A percentile compares a stretch with the other conserved stretches of the same genome.
Conservation (phyloP, 345 rosid genomes). For the Anacardium occidentale region DNA sequence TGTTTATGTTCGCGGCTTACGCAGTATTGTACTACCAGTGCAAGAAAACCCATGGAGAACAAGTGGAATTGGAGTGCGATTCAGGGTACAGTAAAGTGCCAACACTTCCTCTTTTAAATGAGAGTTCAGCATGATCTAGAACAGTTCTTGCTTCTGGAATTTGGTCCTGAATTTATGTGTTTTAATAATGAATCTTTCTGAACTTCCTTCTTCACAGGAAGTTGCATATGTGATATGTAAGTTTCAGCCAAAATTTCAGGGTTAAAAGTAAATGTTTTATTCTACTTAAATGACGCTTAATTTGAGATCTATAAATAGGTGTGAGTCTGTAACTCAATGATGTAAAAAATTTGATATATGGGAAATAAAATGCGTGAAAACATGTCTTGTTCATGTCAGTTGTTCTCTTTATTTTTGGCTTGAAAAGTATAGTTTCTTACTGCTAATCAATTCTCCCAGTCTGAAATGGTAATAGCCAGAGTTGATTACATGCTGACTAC, state of each 20-base stretch:
- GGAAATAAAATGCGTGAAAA: too few relatives aligned
- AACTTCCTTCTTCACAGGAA: not conserved
- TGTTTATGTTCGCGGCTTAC: slow-evolving; percentile 39
- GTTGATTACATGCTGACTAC: too few relatives aligned
- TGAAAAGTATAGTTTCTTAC: too few relatives aligned
- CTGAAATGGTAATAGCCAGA: too few relatives aligned
- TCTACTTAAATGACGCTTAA: not conserved
- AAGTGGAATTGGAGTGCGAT: slow-evolving; percentile 35
- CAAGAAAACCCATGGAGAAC: slow-evolving; percentile 48
- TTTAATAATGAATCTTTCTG: not conserved
- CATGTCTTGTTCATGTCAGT: too few relatives aligned
- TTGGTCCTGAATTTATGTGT: not conserved
- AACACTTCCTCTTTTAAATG: slow-evolving; percentile 19
- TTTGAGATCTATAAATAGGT: not conserved
- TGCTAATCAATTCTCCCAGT: too few relatives aligned
- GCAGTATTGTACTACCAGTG: slow-evolving; percentile 49
- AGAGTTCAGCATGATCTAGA: slow-evolving; percentile 19
- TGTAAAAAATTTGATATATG: too few relatives aligned
- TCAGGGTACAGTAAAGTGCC: slow-evolving; percentile 41
- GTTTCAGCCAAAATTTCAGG: too few relatives aligned
- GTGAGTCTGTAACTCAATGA: too few relatives aligned
- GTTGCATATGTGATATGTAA: too few relatives aligned
- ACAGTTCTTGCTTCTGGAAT: not conserved
- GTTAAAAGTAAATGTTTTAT: not conserved
- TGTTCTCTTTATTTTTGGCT: too few relatives aligned